Conservation (phyloP, 2,329 filamentous ascomycete species). For the Xylaria sp. region DNA sequence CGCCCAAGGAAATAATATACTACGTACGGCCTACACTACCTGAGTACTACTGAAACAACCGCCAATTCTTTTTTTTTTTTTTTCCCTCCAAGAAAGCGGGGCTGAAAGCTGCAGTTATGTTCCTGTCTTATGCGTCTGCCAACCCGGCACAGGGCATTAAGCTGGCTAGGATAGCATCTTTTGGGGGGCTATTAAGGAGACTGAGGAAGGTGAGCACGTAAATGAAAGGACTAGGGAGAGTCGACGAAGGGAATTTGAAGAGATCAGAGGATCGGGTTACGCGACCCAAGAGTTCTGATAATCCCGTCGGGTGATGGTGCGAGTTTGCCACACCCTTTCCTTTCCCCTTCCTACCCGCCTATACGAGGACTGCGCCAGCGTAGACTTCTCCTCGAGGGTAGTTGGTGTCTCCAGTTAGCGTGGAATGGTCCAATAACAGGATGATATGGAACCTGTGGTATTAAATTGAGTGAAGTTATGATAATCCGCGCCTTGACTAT, state of each 20-base stretch:
- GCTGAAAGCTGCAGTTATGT: neutral
- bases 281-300: neutral
- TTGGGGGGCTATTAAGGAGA: neutral
- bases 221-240: too few relatives aligned
- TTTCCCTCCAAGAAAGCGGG: conserved; percentile 3
- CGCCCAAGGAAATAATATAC: neutral
- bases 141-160: neutral
- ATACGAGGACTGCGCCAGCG: neutral
- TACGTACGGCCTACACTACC: conserved; percentile 5
- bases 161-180: neutral
- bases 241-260: neutral
- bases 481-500: too few relatives aligned
- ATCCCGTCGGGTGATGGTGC: too few relatives aligned
- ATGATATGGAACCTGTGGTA: neutral
- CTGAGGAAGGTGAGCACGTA: too few relatives aligned
- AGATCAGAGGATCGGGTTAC: neutral
- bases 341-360: neutral
- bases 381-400: neutral
- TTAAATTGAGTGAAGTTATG: too few relatives aligned
- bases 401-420: too few relatives aligned
- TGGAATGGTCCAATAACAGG: neutral
- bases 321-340: too few relatives aligned
- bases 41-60: neutral
- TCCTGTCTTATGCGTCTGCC: neutral
- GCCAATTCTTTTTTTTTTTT: too few relatives aligned